These are phyloP conservation scores for Hysterium pulicare DNA, from an alignment of 2,329 filamentous ascomycete species.

Conservation along the genomic window DNA sequence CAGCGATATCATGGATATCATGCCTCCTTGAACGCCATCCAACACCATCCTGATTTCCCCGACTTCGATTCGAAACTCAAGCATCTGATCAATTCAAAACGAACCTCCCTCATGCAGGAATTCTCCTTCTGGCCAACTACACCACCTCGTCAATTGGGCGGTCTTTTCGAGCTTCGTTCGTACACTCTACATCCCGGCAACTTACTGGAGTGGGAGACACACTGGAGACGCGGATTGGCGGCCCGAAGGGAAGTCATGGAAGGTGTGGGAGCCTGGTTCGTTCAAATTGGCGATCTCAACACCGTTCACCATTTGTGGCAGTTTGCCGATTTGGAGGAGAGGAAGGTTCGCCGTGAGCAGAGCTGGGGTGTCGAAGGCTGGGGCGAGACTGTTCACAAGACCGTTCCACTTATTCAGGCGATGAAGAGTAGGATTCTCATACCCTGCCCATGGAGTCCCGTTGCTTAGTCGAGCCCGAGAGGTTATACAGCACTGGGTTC, in stretches of 20 bases:
- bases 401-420: slow-evolving; percentile 89
- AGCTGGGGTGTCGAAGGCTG: slow-evolving; percentile 95
- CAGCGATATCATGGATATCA: slow-evolving; percentile 96
- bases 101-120: slow-evolving; percentile 94
- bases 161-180: slow-evolving; percentile 91
- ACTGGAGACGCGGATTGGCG: slow-evolving; percentile 90
- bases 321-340: slow-evolving; percentile 93
- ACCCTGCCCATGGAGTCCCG: slow-evolving; percentile 94
- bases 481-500: too few relatives aligned
- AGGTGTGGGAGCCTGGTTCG: slow-evolving; percentile 96
- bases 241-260: slow-evolving; percentile 97
- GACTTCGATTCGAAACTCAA: slow-evolving; percentile 84
- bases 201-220: slow-evolving; percentile 95
- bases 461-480: slow-evolving; percentile 57
- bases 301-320: slow-evolving; percentile 98
- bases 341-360: slow-evolving; percentile 84
- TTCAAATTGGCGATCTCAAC: slow-evolving; percentile 95
- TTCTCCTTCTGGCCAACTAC: slow-evolving; percentile 99
- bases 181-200: slow-evolving; percentile 96
- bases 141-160: slow-evolving; percentile 81
- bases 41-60: slow-evolving; percentile 75
- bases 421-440: slow-evolving; percentile 96
- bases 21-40: slow-evolving; percentile 80
- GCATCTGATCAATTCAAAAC: slow-evolving; percentile 77
- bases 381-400: slow-evolving; percentile 98